Conservation (phyloP, 192 early-diverging fungal species). For the Linnemannia hyalina region DNA sequence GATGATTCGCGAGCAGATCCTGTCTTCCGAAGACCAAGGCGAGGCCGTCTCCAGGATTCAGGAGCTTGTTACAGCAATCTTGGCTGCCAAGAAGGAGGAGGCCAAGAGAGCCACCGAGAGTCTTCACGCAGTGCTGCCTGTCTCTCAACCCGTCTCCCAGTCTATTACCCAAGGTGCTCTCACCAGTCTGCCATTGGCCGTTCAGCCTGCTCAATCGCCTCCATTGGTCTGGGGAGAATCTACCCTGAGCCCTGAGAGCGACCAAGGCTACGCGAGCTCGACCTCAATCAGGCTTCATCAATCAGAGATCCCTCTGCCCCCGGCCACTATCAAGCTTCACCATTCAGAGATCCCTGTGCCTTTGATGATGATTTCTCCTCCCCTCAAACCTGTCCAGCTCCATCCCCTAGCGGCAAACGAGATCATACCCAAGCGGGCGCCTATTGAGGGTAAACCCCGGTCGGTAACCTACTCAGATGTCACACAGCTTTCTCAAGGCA, state of each 20-base stretch:
- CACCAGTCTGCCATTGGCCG: neutral
- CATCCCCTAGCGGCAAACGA: neutral
- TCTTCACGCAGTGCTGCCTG: neutral
- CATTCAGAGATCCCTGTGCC: slow-evolving; percentile 27
- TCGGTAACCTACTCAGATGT: neutral
- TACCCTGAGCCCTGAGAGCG: neutral
- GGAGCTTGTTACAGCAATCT: slow-evolving; percentile 16
- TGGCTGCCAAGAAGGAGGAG: neutral
- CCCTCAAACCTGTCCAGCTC: slow-evolving; percentile 5
- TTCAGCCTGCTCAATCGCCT: neutral
- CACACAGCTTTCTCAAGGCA: neutral
- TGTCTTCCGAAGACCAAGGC: slow-evolving; percentile 10
- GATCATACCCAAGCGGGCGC: neutral
- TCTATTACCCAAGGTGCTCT: neutral
- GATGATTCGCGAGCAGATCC: slow-evolving; percentile 57
- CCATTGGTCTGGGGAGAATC: slow-evolving; percentile 15
- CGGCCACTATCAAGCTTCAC: slow-evolving; percentile 19
- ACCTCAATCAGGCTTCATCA: slow-evolving; percentile 2
- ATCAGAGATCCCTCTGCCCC: slow-evolving; percentile 38
- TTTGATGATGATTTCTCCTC: slow-evolving; percentile 33
- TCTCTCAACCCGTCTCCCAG: neutral
- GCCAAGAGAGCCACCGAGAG: neutral
- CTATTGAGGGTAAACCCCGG: neutral
- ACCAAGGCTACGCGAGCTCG: neutral
- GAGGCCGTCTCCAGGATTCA: slow-evolving; percentile 13